Conservation (phyloP, 331 rosid genomes). For the Quercus phellos region DNA sequence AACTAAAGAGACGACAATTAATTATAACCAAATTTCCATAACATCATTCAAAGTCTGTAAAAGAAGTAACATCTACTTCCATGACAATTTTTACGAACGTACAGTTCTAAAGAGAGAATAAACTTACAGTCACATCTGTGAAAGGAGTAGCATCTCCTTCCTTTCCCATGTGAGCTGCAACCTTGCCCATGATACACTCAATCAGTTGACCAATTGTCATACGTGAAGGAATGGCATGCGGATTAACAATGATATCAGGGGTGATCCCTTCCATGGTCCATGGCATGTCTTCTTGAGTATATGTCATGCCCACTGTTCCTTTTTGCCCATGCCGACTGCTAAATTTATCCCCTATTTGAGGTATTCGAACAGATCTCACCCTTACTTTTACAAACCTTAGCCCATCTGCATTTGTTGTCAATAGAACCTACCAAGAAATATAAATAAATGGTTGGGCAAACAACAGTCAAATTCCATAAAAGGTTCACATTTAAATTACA, state of each 20-base stretch:
- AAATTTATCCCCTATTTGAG: constrained; percentile 96
- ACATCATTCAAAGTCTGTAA: background rate
- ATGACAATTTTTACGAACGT: background rate
- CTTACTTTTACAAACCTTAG: constrained; percentile 96
- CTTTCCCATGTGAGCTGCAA: constrained; percentile 98
- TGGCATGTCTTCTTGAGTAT: constrained; percentile 99
- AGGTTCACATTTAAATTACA: background rate
- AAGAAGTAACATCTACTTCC: constrained; percentile 1
- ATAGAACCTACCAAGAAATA: constrained; percentile 60
- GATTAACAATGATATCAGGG: constrained; percentile 97
- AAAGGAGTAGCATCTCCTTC: constrained; percentile 95
- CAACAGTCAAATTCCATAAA: background rate
- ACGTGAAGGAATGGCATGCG: constrained; percentile 98
- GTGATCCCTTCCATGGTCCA: constrained; percentile 98
- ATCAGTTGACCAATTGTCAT: constrained; percentile 99
- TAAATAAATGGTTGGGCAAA: background rate
- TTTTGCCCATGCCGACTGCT: constrained; percentile 99
- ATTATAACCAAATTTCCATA: background rate
- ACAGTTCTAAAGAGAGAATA: background rate
- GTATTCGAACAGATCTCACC: constrained; percentile 94
- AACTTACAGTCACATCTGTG: constrained; percentile 61
- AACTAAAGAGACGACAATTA: background rate
- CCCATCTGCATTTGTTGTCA: constrained; percentile 98
- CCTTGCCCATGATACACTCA: constrained; percentile 99
- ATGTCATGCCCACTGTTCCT: constrained; percentile 95